Conservation (phyloP, 352 stramenopile species). For the Paralagenidium karlingii region DNA sequence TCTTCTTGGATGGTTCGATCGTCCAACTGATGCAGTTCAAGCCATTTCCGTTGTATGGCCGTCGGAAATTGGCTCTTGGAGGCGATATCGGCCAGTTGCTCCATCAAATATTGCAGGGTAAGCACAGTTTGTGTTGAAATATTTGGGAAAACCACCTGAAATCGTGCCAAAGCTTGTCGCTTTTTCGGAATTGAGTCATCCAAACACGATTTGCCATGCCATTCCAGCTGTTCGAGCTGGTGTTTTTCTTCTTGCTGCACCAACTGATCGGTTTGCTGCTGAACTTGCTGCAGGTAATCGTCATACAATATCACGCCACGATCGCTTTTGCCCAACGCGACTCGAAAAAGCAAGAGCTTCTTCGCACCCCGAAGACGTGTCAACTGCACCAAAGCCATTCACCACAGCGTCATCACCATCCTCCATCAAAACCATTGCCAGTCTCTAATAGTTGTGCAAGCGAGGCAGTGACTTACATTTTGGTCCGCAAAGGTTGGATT, state of each 20-base stretch:
- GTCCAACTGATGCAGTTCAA: not conserved
- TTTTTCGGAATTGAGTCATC: too few relatives aligned
- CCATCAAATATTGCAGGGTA: conserved; percentile 15
- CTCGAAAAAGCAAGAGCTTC: conserved; percentile 28
- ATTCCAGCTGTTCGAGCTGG: too few relatives aligned
- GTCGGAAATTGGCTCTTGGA: not conserved
- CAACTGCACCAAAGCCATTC: too few relatives aligned
- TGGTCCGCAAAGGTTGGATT: conserved; percentile 57
- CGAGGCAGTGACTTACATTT: conserved; percentile 17
- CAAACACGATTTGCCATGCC: too few relatives aligned
- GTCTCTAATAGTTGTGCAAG: not conserved
- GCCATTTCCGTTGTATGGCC: not conserved
- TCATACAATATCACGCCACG: conserved; percentile 14
- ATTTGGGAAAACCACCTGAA: conserved; percentile 14
- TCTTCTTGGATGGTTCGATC: conserved; percentile 12
- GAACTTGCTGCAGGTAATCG: conserved; percentile 24
- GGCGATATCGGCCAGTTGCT: conserved; percentile 2
- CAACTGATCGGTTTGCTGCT: too few relatives aligned
- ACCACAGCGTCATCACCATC: too few relatives aligned
- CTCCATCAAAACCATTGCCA: not conserved
- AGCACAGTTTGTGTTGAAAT: conserved; percentile 16
- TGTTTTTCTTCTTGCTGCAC: too few relatives aligned
- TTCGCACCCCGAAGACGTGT: conserved; percentile 23
- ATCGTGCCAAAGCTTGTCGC: conserved; percentile 21
- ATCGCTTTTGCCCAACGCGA: conserved; percentile 28